phyloP scores from a whole-genome alignment of 169 alveolate genomes.

The Plasmodium vinckei region DNA sequence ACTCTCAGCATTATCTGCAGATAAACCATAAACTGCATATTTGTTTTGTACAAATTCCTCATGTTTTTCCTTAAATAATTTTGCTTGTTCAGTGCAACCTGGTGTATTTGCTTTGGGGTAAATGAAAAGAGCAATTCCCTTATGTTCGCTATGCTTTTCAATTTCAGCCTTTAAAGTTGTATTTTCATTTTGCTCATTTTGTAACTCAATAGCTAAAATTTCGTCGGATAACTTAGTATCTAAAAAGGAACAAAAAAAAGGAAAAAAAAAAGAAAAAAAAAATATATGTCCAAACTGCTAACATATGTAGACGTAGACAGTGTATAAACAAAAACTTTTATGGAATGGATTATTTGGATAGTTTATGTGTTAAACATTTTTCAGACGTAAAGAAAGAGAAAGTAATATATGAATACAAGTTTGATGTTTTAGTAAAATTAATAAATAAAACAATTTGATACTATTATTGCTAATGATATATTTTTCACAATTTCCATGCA shows the following conservation, averaged over 20 bases:
- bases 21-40: conserved; percentile 80
- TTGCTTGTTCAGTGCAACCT: conserved; percentile 85
- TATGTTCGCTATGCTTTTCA: conserved; percentile 70
- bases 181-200: conserved; percentile 71
- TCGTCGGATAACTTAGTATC: conserved; percentile 77
- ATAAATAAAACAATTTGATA: too few species aligned
- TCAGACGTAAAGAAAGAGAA: too few species aligned
- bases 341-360: too few species aligned
- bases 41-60: conserved; percentile 54
- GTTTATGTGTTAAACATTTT: too few species aligned
- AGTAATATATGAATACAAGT: too few species aligned
- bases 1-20: conserved; percentile 77
- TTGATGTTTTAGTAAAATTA: too few species aligned
- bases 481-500: too few species aligned
- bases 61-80: conserved; percentile 68
- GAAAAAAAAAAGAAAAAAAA: background rate
- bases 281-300: too few species aligned
- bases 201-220: conserved; percentile 67
- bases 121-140: conserved; percentile 83
- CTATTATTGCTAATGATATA: too few species aligned
- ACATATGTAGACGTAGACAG: too few species aligned
- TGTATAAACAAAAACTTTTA: background rate
- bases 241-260: too few species aligned
- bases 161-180: conserved; percentile 73
- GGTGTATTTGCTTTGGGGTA: conserved; percentile 86